Percentiles rank a stretch among this genome's conserved stretches.
These are phyloP conservation scores for Cordyceps militaris DNA, from an alignment of 2,329 filamentous ascomycete genomes.

Conservation along the genomic window DNA sequence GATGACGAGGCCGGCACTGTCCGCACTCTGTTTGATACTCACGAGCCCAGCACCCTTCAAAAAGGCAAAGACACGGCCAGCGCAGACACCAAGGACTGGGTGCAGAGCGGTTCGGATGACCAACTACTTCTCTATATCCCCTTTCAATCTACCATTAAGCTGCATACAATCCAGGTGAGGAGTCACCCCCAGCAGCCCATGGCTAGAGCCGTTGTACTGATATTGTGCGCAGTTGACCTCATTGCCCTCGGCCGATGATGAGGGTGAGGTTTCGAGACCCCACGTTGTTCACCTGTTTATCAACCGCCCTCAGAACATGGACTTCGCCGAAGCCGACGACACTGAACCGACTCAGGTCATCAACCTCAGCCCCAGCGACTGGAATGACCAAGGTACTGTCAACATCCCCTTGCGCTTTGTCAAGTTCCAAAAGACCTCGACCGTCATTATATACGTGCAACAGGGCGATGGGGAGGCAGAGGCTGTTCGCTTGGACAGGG, in stretches of 20 bases:
- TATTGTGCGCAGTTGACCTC: conserved; percentile 66
- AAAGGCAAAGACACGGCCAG: conserved; percentile 45
- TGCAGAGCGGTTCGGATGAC: conserved; percentile 95
- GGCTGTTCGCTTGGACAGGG: conserved; percentile 73
- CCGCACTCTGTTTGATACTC: conserved; percentile 62
- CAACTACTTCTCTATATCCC: conserved; percentile 91
- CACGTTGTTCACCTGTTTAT: conserved; percentile 78
- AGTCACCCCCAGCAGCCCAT: neutral
- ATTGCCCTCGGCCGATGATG: conserved; percentile 54
- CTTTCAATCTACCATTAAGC: conserved; percentile 80
- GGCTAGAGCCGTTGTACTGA: neutral
- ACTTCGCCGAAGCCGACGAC: conserved; percentile 91
- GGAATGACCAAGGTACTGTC: conserved; percentile 72
- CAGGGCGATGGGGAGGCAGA: conserved; percentile 79
- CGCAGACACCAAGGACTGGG: conserved; percentile 66
- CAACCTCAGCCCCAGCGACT: conserved; percentile 66
- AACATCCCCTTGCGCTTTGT: conserved; percentile 76
- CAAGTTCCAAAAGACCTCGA: conserved; percentile 93
- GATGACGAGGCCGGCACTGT: conserved; percentile 70
- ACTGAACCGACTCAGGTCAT: conserved; percentile 73
- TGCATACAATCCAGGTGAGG: conserved; percentile 68
- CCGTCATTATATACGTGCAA: conserved; percentile 79
- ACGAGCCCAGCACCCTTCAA: conserved; percentile 57
- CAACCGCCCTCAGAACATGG: conserved; percentile 83
- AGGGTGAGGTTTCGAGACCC: conserved; percentile 73